These are phyloP conservation scores for Cystobasidium onofrii DNA, from an alignment of 768 basidiomycete species.

Conservation along the genomic window DNA sequence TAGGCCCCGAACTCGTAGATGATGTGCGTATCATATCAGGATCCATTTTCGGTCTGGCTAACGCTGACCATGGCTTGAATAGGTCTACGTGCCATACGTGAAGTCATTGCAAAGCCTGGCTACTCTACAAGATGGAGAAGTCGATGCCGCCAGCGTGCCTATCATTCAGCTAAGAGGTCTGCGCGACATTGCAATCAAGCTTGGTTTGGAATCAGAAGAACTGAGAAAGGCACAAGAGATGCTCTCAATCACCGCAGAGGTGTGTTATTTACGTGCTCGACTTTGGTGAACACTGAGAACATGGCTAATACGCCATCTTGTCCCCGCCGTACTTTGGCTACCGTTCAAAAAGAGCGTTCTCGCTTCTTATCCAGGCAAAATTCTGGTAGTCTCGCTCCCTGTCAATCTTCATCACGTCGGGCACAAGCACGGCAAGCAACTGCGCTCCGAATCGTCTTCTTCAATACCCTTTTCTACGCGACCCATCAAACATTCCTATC, in stretches of 20 bases:
- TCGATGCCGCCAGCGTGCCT: background rate
- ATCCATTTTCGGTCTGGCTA: background rate
- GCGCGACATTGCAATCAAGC: constrained; percentile 3
- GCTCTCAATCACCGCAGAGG: constrained; percentile 12
- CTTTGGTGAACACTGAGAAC: no score
- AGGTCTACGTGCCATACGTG: constrained; percentile 10
- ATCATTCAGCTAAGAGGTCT: constrained; percentile 20
- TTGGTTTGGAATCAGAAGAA: constrained; percentile 5
- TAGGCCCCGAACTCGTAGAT: background rate
- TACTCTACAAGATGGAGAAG: background rate
- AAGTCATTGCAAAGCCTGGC: background rate
- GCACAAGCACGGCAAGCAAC: constrained; percentile 14
- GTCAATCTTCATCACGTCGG: background rate
- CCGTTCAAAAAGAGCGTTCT: background rate
- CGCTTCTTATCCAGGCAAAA: background rate
- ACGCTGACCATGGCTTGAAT: background rate
- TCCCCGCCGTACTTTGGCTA: background rate
- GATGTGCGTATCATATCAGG: background rate
- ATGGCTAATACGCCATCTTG: no score
- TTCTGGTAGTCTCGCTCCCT: background rate
- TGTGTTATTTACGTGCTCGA: background rate
- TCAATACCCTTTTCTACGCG: constrained; percentile 3
- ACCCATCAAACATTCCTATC: background rate
- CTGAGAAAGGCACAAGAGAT: constrained; percentile 13
- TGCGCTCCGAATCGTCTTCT: background rate